Base-by-base conservation (phyloP, 768 basidiomycete species). In the Agaricus subrufescens region DNA sequence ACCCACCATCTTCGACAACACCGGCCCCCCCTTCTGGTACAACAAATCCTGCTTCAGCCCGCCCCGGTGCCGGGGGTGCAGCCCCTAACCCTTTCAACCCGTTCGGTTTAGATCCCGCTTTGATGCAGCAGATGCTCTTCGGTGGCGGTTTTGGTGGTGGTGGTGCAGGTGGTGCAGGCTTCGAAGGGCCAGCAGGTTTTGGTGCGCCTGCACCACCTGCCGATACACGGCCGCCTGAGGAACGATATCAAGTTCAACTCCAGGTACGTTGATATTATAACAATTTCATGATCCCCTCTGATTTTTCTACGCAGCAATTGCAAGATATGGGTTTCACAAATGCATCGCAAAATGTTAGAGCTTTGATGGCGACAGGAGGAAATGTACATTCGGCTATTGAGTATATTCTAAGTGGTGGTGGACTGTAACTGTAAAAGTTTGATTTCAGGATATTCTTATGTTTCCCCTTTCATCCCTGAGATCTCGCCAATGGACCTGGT, bases 301-400 rank as follows among this genome's bases (percentile, higher is more conserved):
- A 11, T 34, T 34, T 4, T 23, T 40, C 19, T 9, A 44, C 3
- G 14, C 2, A 93, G 89, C 93, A 95, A 86, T 69, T 98, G 65
- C 87, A 92, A 67, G 91, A 89, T 58, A 98, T 98, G 96, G 95
- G 93, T 1, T 92, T 98, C 70, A 83, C 79, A 50, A 94, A 96
- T 55, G 93, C 93, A 7, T 69, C 81, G 42, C 91, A 94, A 78
- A 98, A 98, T 67, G 78, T 98, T 6, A 80, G 94, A 3, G 94
- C 96, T 4, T 74, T 98, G 43, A 78, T 93, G 8, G 93, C 91
- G 48, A 94, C 94, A 0, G 93, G 84, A n/a, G 94, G 95, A 10
- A 94, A 94, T 63, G 91, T 97, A 15, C 84, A 97, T 66, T 80
- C 84, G 23, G 94, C 94, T 46, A 89, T 98, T 62, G 94, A 97